A percentile compares a stretch with the other conserved stretches of the same genome.
phyloP scores from a whole-genome alignment of 768 basidiomycete genomes.

The Cystoderma amianthinum region DNA sequence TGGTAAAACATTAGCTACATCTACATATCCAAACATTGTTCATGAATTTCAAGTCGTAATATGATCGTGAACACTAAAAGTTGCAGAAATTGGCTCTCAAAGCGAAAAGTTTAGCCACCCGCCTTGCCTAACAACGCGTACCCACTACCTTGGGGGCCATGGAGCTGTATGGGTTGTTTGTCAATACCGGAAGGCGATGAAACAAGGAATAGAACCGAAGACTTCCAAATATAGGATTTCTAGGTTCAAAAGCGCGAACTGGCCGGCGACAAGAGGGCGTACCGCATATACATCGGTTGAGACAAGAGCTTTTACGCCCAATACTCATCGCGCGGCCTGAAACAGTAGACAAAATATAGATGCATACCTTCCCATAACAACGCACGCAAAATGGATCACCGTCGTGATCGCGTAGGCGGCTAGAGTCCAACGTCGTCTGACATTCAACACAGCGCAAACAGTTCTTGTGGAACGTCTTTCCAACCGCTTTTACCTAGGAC shows the following conservation, averaged over 20 bases:
- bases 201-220: background rate
- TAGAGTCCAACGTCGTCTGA: constrained; percentile 62
- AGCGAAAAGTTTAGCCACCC: constrained; percentile 14
- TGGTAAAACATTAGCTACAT: too few species aligned
- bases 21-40: too few species aligned
- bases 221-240: background rate
- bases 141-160: constrained; percentile 69
- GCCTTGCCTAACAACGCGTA: constrained; percentile 60
- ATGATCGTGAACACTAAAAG: background rate
- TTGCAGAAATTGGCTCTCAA: constrained; percentile 1
- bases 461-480: constrained; percentile 72
- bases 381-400: constrained; percentile 63
- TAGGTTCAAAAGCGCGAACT: background rate
- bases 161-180: constrained; percentile 31
- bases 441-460: constrained; percentile 78
- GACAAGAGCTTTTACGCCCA: background rate
- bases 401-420: constrained; percentile 67
- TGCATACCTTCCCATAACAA: constrained; percentile 62
- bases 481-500: constrained; percentile 69
- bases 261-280: background rate
- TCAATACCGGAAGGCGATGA: background rate
- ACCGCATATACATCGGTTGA: background rate
- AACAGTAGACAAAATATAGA: background rate
- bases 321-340: background rate
- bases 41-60: too few species aligned